Evolutionary conservation across 768 basidiomycete species (phyloP), one percentile per base, ranked within the genome.

Genomic region (Tylopilus intermedius): DNA sequence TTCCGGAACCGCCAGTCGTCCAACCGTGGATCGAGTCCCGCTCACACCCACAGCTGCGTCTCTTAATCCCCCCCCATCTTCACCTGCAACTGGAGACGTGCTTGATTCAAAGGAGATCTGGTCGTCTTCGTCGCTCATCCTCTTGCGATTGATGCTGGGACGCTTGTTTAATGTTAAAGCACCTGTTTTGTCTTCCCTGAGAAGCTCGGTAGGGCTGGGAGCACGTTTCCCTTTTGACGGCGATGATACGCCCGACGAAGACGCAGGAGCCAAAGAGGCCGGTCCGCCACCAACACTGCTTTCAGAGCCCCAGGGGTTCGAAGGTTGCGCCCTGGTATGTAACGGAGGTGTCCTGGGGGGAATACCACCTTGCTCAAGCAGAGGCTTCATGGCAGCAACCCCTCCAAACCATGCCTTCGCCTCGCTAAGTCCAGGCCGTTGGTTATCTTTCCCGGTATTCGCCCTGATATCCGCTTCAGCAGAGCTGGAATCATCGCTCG

Each of bases 151-250:
- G 54, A 84, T 71, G 56, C 84, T 89, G 32, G 84, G 85, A 37
- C 85, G 77, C 67, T 88, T 89, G 27, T 79, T 76, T 51, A 80
- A 71, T 49, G 77, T 71, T 47, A 76, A 65, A 32, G 78, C 79
- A 3, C 84, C 85, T 39, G 72, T 74, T 59, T 72, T 78, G 50
- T 80, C 80, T 68, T 86, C 80, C 64, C 78, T 83, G 50, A 72
- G 67, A 49, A 86, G 69, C 68, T 88, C 86, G 10, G 84, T 85
- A 38, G 88, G 86, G 58, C 86, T 88, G 30, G 83, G 81, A 2
- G 78, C 78, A 21, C 88, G 78, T 67, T 89, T 89, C 43, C 79
- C 78, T 45, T 73, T 76, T 3, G 73, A 70, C 30, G 72, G 72
- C 10, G 73, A 67, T 29, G 62, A 60, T 35, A 55, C 49, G 24